These are phyloP conservation scores for Nicotiana paniculata DNA, from an alignment of 257 asterid species.

Conservation along the genomic window DNA sequence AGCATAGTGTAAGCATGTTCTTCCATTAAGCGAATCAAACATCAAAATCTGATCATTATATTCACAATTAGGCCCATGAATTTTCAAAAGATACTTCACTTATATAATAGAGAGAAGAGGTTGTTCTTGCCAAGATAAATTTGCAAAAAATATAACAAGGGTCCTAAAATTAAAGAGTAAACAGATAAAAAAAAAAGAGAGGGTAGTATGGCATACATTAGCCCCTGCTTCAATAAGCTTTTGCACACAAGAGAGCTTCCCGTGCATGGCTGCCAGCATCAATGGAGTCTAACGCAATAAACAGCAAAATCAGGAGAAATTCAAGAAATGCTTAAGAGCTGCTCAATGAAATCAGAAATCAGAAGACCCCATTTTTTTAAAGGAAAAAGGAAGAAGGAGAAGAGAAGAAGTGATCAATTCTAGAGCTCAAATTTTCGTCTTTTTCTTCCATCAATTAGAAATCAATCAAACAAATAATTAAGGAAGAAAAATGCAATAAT, in stretches of 20 bases:
- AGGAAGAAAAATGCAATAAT: background rate
- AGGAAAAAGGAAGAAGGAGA: too few species aligned
- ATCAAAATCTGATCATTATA: slow-evolving; percentile 55
- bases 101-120: too few species aligned
- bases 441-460: background rate
- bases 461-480: background rate
- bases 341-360: background rate
- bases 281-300: slow-evolving; percentile 71
- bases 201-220: slow-evolving; percentile 43
- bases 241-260: slow-evolving; percentile 74
- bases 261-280: slow-evolving; percentile 99
- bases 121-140: background rate
- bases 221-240: slow-evolving; percentile 92
- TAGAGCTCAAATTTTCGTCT: background rate
- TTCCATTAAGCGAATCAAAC: slow-evolving; percentile 80
- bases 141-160: background rate
- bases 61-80: slow-evolving; percentile 10
- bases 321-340: background rate
- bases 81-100: background rate
- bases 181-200: background rate
- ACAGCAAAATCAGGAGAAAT: slow-evolving; percentile 8
- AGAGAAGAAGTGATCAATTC: background rate
- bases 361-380: background rate
- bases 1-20: slow-evolving; percentile 97
- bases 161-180: background rate